Conservation (phyloP, 441 rosid species). For the Corymbia calophylla region DNA sequence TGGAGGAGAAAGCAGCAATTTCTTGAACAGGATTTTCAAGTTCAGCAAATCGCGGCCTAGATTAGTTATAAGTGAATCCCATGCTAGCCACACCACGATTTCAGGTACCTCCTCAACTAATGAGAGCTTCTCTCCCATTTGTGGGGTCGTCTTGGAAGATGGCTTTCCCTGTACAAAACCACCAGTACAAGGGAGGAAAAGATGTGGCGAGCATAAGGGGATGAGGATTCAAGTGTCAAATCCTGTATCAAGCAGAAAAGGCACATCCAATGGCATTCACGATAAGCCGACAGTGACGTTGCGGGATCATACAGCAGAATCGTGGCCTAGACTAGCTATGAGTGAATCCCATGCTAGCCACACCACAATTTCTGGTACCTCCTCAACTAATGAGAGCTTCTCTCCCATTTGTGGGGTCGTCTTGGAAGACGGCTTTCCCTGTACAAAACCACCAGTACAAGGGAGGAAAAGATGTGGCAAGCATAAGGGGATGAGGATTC, state of each 20-base stretch:
- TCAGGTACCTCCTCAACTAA: background rate
- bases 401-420: conserved; percentile 9
- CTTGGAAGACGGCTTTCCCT: background rate
- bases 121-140: conserved; percentile 17
- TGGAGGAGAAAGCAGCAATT: conserved; percentile 21
- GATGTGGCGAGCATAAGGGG: conserved; percentile 9
- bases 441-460: background rate
- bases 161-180: background rate
- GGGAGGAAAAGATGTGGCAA: conserved; percentile 8
- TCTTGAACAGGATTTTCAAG: conserved; percentile 27
- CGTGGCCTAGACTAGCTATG: conserved; percentile 41
- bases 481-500: conserved; percentile 8
- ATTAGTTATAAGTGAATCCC: conserved; percentile 26
- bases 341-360: conserved; percentile 8
- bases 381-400: conserved; percentile 3
- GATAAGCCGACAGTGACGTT: background rate
- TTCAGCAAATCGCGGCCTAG: conserved; percentile 46
- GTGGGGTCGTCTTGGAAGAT: conserved; percentile 1
- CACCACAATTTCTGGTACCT: background rate
- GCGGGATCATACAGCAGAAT: conserved; percentile 3
- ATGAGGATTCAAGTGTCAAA: background rate
- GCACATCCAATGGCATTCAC: background rate
- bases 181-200: conserved; percentile 4
- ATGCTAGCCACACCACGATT: background rate
- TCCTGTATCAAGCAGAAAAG: background rate